Evolutionary conservation across 1,284 basidiomycete genomes (phyloP).

Genomic region (Mycosarcoma maydis): DNA sequence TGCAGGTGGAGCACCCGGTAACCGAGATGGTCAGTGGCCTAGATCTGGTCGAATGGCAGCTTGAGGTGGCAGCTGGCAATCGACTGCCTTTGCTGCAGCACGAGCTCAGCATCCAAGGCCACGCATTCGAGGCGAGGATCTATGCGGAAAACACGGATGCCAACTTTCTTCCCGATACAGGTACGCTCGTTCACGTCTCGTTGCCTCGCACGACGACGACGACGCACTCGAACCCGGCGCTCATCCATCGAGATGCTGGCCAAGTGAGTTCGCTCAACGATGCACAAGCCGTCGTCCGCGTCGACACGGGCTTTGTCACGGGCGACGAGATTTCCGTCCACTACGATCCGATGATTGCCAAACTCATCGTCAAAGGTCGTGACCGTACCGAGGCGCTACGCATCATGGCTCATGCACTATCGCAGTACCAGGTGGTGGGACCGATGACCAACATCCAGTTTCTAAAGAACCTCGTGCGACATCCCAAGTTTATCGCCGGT

Average conservation of each 20-base stretch:
- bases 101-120: constrained; percentile 83
- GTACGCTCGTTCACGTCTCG: constrained; percentile 78
- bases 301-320: constrained; percentile 89
- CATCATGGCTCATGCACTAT: constrained; percentile 80
- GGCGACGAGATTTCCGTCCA: constrained; percentile 74
- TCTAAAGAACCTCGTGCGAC: constrained; percentile 78
- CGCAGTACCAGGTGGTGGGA: constrained; percentile 89
- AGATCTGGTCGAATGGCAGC: constrained; percentile 93
- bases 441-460: constrained; percentile 92
- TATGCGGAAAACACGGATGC: constrained; percentile 81
- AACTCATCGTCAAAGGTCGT: constrained; percentile 87
- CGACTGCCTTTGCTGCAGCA: constrained; percentile 80
- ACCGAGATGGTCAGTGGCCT: constrained; percentile 94
- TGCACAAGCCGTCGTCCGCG: constrained; percentile 74
- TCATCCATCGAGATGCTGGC: neutral
- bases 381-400: constrained; percentile 87
- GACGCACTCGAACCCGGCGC: constrained; percentile 18
- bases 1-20: constrained; percentile 84
- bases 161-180: constrained; percentile 86
- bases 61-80: constrained; percentile 85
- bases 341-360: constrained; percentile 94
- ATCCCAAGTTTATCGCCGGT: constrained; percentile 79
- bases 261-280: constrained; percentile 21
- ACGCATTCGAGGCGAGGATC: constrained; percentile 94
- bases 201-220: constrained; percentile 68